Evolutionary conservation across 2,329 filamentous ascomycete genomes (phyloP).

Genomic region (Eutypa lata): DNA sequence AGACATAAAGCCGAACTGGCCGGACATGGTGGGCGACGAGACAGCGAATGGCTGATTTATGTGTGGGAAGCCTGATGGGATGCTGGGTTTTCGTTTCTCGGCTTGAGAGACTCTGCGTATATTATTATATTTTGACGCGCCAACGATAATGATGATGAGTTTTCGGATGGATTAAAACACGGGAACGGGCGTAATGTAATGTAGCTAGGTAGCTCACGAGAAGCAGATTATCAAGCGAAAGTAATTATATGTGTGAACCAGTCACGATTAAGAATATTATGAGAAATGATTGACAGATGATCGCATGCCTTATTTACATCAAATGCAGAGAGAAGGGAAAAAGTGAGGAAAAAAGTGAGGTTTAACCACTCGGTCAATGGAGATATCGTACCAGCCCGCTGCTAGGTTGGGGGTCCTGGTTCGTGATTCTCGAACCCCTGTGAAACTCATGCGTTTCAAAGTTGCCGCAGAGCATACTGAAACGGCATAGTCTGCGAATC

Average conservation of each 20-base stretch:
- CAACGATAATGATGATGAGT: background rate
- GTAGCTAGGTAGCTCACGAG: too few species aligned
- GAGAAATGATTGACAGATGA: background rate
- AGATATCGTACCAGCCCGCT: background rate
- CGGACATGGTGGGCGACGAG: constrained; percentile 32
- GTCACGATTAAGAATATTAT: constrained; percentile 15
- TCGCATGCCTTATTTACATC: constrained; percentile 2
- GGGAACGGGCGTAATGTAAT: too few species aligned
- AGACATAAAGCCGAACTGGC: constrained; percentile 55
- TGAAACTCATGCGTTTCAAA: constrained; percentile 43
- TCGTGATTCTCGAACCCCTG: constrained; percentile 20
- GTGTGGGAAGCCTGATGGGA: background rate
- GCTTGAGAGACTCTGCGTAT: too few species aligned
- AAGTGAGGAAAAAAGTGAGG: background rate
- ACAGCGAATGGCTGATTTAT: background rate
- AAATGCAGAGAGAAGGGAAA: background rate
- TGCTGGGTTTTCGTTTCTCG: background rate
- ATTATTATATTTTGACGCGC: background rate
- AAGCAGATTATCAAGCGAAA: constrained; percentile 2
- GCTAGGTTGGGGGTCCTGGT: constrained; percentile 8
- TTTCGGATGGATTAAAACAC: background rate
- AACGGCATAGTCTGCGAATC: constrained; percentile 16
- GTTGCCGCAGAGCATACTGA: constrained; percentile 40
- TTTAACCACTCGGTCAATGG: background rate
- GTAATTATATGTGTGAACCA: constrained; percentile 19